Evolutionary conservation across 1,284 basidiomycete genomes (phyloP), one percentile per base, ranked within the genome.

Genomic region (Wallemia mellicola): DNA sequence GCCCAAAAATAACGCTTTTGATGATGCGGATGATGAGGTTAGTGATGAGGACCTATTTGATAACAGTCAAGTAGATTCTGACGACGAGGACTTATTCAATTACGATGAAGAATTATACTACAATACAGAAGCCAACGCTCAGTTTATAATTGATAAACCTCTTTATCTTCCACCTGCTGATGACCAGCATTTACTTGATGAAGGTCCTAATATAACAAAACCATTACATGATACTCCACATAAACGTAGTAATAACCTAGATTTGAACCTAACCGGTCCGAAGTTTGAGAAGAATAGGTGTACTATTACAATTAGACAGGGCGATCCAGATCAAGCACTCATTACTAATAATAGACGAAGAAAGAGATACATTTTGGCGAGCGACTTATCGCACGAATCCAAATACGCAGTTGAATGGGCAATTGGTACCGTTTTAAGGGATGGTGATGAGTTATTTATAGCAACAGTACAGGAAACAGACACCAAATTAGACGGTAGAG

Each of bases 391-490:
- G 63, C 85, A 94, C 64, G 89, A 94, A 73, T 82, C 79, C 70
- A 75, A 82, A 32, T 94, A 87, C 70, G 88, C 89, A 0, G 78
- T 92, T 5, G 87, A 92, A 68, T 92, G 88, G 87, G 88, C 85
- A 0, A 91, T 96, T 62, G 92, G 92, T 2, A 96, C 92, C 0
- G 92, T 96, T 0, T 72, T 95, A 61, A 74, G 89, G 62, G 91
- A 96, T 69, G 92, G 92, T 0, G 92, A 98, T 68, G 84, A 89
- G 70, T 73, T 62, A 48, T 62, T 89, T 63, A 76, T 94, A 62
- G 83, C 94, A 2, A 87, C 82, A 1, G 83, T 96, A 2, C 82
- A 86, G 63, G 92, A 98, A 71, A 91, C 88, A 63, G 92, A 96
- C 63, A 74, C 75, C 57, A 95, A 92, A 73, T 75, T 85, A 85